These are phyloP conservation scores for Populus trichocarpa DNA, from an alignment of 441 rosid genomes.

Conservation along the genomic window DNA sequence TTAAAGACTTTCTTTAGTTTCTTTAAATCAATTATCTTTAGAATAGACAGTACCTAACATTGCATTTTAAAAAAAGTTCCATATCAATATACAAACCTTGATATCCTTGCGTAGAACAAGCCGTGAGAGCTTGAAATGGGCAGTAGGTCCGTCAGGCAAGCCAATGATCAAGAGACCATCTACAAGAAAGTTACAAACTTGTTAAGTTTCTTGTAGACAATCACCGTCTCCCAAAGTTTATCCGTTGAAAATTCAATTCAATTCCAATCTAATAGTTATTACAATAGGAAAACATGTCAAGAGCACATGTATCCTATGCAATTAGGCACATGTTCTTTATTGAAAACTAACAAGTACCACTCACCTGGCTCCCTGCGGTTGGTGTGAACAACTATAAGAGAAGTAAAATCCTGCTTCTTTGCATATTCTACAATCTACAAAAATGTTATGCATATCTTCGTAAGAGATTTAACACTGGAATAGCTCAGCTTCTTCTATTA, in stretches of 20 bases:
- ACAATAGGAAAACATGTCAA: not conserved
- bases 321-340: slow-evolving; percentile 1
- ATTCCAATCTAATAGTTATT: not conserved
- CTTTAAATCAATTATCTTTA: not conserved
- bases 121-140: slow-evolving; percentile 82
- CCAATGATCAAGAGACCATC: slow-evolving; percentile 79
- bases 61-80: not conserved
- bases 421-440: slow-evolving; percentile 81
- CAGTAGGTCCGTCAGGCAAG: slow-evolving; percentile 90
- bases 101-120: slow-evolving; percentile 81
- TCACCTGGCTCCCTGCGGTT: slow-evolving; percentile 88
- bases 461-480: not conserved
- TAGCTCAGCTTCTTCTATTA: not conserved
- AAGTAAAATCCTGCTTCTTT: slow-evolving; percentile 64
- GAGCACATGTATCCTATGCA: not conserved
- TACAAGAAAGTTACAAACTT: slow-evolving; percentile 24
- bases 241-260: not conserved
- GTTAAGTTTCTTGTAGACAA: slow-evolving; percentile 9
- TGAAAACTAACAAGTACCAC: slow-evolving; percentile 15
- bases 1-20: not conserved
- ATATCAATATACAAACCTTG: slow-evolving; percentile 43
- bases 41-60: not conserved
- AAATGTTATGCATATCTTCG: slow-evolving; percentile 9
- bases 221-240: not conserved
- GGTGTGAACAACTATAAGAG: slow-evolving; percentile 77